These are phyloP conservation scores for Pyrenophora graminea DNA, from an alignment of 2,329 filamentous ascomycete species.

Conservation along the genomic window DNA sequence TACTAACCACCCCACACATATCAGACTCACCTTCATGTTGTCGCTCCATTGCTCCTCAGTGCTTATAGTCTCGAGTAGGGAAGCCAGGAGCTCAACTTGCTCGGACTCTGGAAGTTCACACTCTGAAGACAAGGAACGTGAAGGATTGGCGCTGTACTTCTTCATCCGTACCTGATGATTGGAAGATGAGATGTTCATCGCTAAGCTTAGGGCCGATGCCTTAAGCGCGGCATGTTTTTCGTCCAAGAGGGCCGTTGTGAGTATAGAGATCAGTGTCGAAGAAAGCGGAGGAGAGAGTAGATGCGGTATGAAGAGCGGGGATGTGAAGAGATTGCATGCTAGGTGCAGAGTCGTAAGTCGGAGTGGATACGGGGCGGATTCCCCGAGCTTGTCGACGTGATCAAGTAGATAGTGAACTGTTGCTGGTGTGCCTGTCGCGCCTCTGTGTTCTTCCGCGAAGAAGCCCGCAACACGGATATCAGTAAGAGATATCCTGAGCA, in stretches of 20 bases:
- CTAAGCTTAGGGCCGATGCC: constrained; percentile 78
- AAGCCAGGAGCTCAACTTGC: constrained; percentile 81
- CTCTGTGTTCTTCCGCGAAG: constrained; percentile 72
- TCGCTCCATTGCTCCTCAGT: constrained; percentile 60
- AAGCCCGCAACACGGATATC: constrained; percentile 80
- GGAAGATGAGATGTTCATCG: constrained; percentile 78
- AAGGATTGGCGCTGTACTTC: constrained; percentile 45
- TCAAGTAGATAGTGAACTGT: constrained; percentile 62
- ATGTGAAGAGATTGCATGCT: constrained; percentile 82
- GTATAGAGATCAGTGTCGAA: constrained; percentile 66
- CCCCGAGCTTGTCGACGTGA: constrained; percentile 58
- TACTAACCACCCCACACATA: constrained; percentile 75
- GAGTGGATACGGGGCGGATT: constrained; percentile 73
- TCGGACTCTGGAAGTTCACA: constrained; percentile 65
- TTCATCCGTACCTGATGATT: constrained; percentile 69
- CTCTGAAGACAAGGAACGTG: constrained; percentile 18
- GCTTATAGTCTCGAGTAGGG: constrained; percentile 73
- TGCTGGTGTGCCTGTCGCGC: constrained; percentile 53
- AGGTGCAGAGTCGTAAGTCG: constrained; percentile 83
- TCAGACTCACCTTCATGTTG: constrained; percentile 74
- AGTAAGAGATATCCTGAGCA: constrained; percentile 75
- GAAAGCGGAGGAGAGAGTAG: constrained; percentile 58
- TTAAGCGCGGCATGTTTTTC: constrained; percentile 73
- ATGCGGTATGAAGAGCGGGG: constrained; percentile 69
- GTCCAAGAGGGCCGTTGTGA: constrained; percentile 80